Base-by-base conservation (phyloP, 2,329 filamentous ascomycete genomes). In the Neurospora sp. region DNA sequence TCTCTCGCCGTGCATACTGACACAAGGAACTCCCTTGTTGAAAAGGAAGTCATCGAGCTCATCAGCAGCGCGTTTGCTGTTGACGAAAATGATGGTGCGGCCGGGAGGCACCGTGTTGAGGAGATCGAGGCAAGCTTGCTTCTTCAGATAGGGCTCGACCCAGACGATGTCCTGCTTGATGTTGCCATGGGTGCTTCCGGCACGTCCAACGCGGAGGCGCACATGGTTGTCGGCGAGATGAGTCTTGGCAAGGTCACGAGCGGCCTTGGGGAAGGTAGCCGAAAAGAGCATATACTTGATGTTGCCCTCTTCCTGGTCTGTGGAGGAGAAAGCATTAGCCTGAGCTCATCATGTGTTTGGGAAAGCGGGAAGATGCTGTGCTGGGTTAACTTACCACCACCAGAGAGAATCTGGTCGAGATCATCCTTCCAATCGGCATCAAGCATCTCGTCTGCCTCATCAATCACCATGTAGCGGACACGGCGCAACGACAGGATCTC, bases 371-470 rank as follows among this genome's bases (percentile, higher is more conserved):
- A 52, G 6, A 39, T 70, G 5, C 41, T 43, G 12, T 28, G 15
- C 33, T 36, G 33, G 17, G 62, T 8, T n/a, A 67, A 82, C 88
- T 82, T 86, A 94, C 93, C 92, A 76, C 91, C 91, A 72, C 93
- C 93, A 67, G 85, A 84, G 79, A 98, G 89, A 71, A 98, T 91
- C 76, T 88, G 88, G 62, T 85, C 84, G 71, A 98, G 85, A 4
- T 94, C 89, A 0, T 88, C 85, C 46, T 90, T 86, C 92, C 96
- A 98, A 75, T 94, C 92, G 1, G 83, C 78, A 0, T 90, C 84
- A 0, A 99, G 86, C 85, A 99, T 90, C 82, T 99, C 95, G 77
- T 99, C 96, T 0, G 96, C 96, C 78, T 99, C 96, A 71, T 98
- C 96, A 72, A 99, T 89, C 73, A 98, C 87, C 73, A 88, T 88